Conservation (phyloP, 106 monocot genomes). For the Apostasia ramifera region DNA sequence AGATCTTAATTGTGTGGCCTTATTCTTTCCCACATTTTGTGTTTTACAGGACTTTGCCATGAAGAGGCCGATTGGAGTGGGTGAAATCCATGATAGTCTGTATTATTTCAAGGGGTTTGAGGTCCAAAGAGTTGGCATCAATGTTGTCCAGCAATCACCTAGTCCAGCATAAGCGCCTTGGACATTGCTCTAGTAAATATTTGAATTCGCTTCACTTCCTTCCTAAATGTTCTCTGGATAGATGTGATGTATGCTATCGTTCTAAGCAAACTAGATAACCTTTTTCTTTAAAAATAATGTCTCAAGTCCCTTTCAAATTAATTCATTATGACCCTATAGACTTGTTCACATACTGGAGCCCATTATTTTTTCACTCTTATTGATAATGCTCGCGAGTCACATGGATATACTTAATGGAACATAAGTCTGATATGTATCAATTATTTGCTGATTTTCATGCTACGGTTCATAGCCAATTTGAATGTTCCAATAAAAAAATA, state of each 20-base stretch:
- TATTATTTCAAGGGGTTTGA: neutral
- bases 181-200: too few relatives aligned
- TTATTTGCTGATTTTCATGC: neutral
- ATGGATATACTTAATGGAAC: constrained; percentile 3
- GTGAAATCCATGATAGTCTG: constrained; percentile 8
- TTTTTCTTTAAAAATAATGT: neutral
- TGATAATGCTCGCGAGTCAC: constrained; percentile 7
- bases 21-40: constrained; percentile 11
- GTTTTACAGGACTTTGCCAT: constrained; percentile 15
- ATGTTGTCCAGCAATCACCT: neutral
- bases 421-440: neutral
- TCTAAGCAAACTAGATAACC: constrained; percentile 6
- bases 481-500: neutral
- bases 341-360: neutral
- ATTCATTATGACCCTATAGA: constrained; percentile 11
- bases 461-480: constrained; percentile 6
- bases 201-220: too few relatives aligned
- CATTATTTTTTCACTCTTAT: constrained; percentile 11
- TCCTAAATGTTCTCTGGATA: neutral
- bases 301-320: neutral
- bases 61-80: constrained; percentile 11
- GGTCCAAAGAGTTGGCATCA: too few relatives aligned
- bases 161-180: neutral
- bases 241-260: neutral
- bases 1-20: constrained; percentile 1